Evolutionary conservation across 805 yeast genomes (phyloP).

Genomic region (Yamadazyma insecticola): DNA sequence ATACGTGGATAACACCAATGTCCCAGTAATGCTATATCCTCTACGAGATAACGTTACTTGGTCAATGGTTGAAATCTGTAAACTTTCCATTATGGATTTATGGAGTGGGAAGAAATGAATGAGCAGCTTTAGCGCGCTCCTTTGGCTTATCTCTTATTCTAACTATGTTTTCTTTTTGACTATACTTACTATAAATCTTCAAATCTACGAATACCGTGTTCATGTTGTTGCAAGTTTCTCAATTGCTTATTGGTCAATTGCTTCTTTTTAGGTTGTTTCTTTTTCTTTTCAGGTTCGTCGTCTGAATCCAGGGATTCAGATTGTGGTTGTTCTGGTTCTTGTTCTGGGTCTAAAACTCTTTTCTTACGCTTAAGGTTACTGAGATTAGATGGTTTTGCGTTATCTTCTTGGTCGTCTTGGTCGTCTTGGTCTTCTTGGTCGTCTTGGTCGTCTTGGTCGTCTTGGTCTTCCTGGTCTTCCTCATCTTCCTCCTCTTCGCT

Average conservation of each 20-base stretch:
- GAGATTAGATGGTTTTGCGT: background rate
- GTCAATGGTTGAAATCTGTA: slow-evolving; percentile 26
- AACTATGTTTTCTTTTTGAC: no score
- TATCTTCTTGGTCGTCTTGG: slow-evolving; percentile 1
- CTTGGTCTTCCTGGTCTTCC: slow-evolving; percentile 12
- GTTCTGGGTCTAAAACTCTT: slow-evolving; percentile 11
- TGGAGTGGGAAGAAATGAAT: no score
- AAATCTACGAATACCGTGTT: slow-evolving; percentile 62
- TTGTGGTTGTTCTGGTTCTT: slow-evolving; percentile 14
- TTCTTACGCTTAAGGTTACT: slow-evolving; percentile 9
- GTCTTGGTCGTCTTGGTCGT: background rate
- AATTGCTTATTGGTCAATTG: slow-evolving; percentile 41
- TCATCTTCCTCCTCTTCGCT: slow-evolving; percentile 8
- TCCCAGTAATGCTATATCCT: slow-evolving; percentile 33
- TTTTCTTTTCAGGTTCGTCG: slow-evolving; percentile 19
- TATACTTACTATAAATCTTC: slow-evolving; percentile 47
- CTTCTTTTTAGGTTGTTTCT: slow-evolving; percentile 29
- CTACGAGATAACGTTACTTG: slow-evolving; percentile 34
- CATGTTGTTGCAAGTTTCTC: slow-evolving; percentile 46
- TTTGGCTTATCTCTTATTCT: no score
- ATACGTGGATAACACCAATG: slow-evolving; percentile 29
- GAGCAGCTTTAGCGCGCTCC: no score
- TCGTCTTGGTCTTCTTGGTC: slow-evolving; percentile 4
- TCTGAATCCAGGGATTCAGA: no score
- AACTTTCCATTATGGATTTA: slow-evolving; percentile 20